These are phyloP conservation scores for Strobilomyces dryophilus DNA, from an alignment of 768 basidiomycete genomes.

Conservation along the genomic window DNA sequence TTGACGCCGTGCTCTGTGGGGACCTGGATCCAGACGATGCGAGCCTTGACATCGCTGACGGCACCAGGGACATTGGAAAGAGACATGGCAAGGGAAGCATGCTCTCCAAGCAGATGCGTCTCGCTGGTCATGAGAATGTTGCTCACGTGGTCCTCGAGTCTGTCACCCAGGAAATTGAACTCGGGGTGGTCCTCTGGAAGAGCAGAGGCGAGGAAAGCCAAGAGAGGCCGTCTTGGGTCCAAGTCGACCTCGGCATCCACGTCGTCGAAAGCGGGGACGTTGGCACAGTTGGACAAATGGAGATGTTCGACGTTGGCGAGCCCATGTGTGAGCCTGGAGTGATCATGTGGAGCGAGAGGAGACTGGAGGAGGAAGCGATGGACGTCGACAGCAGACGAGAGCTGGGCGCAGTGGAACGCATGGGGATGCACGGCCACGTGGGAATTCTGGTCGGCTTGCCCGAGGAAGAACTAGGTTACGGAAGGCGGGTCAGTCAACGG, in stretches of 20 bases:
- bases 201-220: slow-evolving; percentile 78
- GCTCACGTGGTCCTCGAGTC: slow-evolving; percentile 47
- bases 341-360: slow-evolving; percentile 9
- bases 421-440: slow-evolving; percentile 43
- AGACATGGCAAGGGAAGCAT: slow-evolving; percentile 34
- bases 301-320: slow-evolving; percentile 39
- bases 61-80: slow-evolving; percentile 59
- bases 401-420: slow-evolving; percentile 48
- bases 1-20: slow-evolving; percentile 59
- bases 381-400: slow-evolving; percentile 30
- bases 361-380: slow-evolving; percentile 30
- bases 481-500: slow-evolving; percentile 7
- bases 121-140: slow-evolving; percentile 44
- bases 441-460: slow-evolving; percentile 33
- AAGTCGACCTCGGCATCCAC: slow-evolving; percentile 23
- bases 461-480: slow-evolving; percentile 67
- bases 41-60: slow-evolving; percentile 76
- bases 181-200: slow-evolving; percentile 43
- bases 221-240: slow-evolving; percentile 52
- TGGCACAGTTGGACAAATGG: slow-evolving; percentile 54
- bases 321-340: slow-evolving; percentile 11
- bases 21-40: slow-evolving; percentile 78
- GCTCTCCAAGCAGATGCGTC: slow-evolving; percentile 44
- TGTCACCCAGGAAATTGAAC: slow-evolving; percentile 43
- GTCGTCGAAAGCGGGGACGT: slow-evolving; percentile 27